These are phyloP conservation scores for Colletotrichum zoysiae DNA, from an alignment of 2,329 filamentous ascomycete species.

Conservation along the genomic window DNA sequence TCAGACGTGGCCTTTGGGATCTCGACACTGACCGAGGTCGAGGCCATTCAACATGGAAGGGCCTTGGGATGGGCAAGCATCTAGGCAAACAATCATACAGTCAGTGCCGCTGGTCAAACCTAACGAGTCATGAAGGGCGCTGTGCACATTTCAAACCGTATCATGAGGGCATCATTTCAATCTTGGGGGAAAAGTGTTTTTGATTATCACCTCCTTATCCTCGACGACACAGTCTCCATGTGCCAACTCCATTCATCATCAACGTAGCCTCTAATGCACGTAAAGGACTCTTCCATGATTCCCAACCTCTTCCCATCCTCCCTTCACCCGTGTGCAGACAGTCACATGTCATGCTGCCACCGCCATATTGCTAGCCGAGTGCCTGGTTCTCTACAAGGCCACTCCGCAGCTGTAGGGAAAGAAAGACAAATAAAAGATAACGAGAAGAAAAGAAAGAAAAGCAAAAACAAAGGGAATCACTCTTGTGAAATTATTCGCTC, in stretches of 20 bases:
- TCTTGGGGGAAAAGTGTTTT: conserved; percentile 28
- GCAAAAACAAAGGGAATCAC: conserved; percentile 38
- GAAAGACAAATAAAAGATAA: neutral
- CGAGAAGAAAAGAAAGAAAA: neutral
- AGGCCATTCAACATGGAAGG: neutral
- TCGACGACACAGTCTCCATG: conserved; percentile 14
- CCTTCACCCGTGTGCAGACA: conserved; percentile 21
- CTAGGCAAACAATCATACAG: neutral
- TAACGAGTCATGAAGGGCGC: neutral
- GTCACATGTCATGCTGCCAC: neutral
- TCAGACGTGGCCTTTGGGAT: neutral
- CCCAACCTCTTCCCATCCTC: neutral
- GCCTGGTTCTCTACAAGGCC: neutral
- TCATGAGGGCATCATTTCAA: neutral
- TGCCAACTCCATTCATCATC: conserved; percentile 38
- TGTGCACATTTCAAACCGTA: neutral
- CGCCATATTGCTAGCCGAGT: conserved; percentile 11
- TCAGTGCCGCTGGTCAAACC: neutral
- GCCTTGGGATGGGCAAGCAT: neutral
- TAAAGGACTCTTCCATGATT: conserved; percentile 31
- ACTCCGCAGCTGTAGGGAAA: neutral
- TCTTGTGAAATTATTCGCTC: conserved; percentile 40
- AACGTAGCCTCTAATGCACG: conserved; percentile 33
- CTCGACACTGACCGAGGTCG: neutral
- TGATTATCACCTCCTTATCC: conserved; percentile 38